Percentiles rank a stretch among this genome's conserved stretches.
These are phyloP conservation scores for Reutealis trisperma DNA, from an alignment of 345 rosid species.

Conservation along the genomic window DNA sequence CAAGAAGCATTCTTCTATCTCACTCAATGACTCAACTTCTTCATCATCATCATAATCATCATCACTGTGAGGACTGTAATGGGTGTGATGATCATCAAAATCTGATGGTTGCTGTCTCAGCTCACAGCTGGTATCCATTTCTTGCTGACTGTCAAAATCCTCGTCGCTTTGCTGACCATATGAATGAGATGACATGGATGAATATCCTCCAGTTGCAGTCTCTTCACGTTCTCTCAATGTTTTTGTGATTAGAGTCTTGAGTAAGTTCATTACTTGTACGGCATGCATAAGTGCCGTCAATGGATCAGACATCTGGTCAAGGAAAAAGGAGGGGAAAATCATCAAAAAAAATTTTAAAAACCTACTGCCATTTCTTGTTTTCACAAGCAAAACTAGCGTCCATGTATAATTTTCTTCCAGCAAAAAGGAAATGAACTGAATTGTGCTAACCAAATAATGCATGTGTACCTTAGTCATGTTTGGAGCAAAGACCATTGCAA, in stretches of 20 bases:
- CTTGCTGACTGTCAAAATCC: constrained; percentile 68
- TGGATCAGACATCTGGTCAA: constrained; percentile 84
- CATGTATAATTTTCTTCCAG: neutral
- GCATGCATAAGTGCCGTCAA: constrained; percentile 94
- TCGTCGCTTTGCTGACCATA: constrained; percentile 55
- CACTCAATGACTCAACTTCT: constrained; percentile 54
- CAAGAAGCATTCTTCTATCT: constrained; percentile 72
- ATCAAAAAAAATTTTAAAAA: constrained; percentile 1
- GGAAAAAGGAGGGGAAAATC: constrained; percentile 8
- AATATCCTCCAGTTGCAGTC: constrained; percentile 56
- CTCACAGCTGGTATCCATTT: constrained; percentile 78
- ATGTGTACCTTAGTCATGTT: constrained; percentile 89
- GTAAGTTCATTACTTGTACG: constrained; percentile 97
- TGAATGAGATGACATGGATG: constrained; percentile 65
- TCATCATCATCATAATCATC: constrained; percentile 38
- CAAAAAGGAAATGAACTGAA: neutral
- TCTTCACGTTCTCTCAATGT: constrained; percentile 73
- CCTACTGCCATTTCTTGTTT: neutral
- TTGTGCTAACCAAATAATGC: neutral
- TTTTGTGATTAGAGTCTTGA: constrained; percentile 71
- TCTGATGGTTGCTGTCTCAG: constrained; percentile 59
- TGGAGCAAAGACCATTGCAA: constrained; percentile 95
- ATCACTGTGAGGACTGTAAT: constrained; percentile 36
- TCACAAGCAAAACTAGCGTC: neutral
- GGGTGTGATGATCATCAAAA: constrained; percentile 45